Base-by-base conservation (phyloP, 2,329 filamentous ascomycete genomes). In the Cordyceps cateniannulata region DNA sequence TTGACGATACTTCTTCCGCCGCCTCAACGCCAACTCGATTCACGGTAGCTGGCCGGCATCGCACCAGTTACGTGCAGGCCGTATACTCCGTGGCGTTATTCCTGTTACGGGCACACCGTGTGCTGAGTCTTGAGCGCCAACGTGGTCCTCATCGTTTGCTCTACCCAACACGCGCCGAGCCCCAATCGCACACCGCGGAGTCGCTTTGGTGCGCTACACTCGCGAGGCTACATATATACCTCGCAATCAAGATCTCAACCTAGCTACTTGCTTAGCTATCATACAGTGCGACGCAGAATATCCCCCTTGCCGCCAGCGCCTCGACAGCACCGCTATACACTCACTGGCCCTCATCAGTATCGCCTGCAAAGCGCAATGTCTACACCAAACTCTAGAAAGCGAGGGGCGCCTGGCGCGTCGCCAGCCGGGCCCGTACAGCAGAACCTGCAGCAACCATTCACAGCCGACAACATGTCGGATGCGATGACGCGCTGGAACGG, bases 371-470 rank as follows among this genome's bases (percentile, higher is more conserved):
- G 25, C 32, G 40, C 29, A 44, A 82, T 82, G 80, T 78, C 82
- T 61, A 69, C 75, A 35, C 74, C 77, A 50, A 83, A 83, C 64
- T 72, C 81, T 22, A 76, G 89, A 73, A 95, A 95, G 78, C 83
- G 90, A 72, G 80, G 88, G 66, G 89, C 90, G 51, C 87, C 90
- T 61, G 89, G 88, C 70, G 78, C 86, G 63, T 81, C 85, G 42
- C 87, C 90, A n/a, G 76, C 83, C 65, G 76, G 82, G 24, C 83
- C 85, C 38, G 70, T 78, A 54, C 77, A 79, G 63, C 77, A 80
- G 44, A 77, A 77, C 65, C 74, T 82, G 69, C 81, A 82, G 61
- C 77, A 77, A 64, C 70, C 75, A 44, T 78, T 81, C 67, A 71
- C 75, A 35, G 70, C 75, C 63, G 75, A 78, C 62, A 79, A 78